Evolutionary conservation across 768 basidiomycete genomes (phyloP), one percentile per base, ranked within the genome.

Genomic region (Udeniomyces megalosporus): DNA sequence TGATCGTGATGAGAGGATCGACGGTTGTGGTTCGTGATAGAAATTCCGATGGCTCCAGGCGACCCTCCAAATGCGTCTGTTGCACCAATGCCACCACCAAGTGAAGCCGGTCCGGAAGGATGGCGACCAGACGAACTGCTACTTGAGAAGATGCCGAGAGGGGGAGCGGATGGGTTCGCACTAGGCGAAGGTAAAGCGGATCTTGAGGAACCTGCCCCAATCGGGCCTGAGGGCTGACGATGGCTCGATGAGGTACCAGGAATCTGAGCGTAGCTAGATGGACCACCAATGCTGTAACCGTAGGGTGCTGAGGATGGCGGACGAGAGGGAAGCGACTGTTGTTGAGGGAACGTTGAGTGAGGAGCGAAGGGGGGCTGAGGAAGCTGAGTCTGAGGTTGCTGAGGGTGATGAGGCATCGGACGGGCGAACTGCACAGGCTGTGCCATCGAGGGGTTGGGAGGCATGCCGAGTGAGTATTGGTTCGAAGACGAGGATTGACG

Each of bases 71-170:
- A 57, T 47, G 46, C 49, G 35, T 20, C 32, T 1, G 28, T 24
- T 24, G 17, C 55, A 15, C n/a, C 38, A 34, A 15, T 34, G 53
- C 26, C 53, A 34, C 4, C 31, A 24, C 5, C 38, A n/a, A 22
- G 61, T 44, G 55, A 47, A 62, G 53, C 61, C 61, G 53, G 56
- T 55, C 20, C 53, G 53, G 46, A 62, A 46, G 22, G 61, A 35
- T 26, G 61, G 24, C 34, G 61, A 58, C n/a, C 57, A 24, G 17
- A 35, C 56, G 48, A 38, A 51, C 53, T 0, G 58, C 46, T 8
- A 57, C 52, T 24, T 53, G 51, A 14, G 58, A 35, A 12, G 58
- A 50, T 2, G 58, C 57, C 5, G 62, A 58, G 26, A 42, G 34
- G 17, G 38, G 10, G 8, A 17, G 26, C 50, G 11, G 26, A 5